Evolutionary conservation across 805 yeast genomes (phyloP).

Genomic region (Zygosaccharomyces kombuchaensis): DNA sequence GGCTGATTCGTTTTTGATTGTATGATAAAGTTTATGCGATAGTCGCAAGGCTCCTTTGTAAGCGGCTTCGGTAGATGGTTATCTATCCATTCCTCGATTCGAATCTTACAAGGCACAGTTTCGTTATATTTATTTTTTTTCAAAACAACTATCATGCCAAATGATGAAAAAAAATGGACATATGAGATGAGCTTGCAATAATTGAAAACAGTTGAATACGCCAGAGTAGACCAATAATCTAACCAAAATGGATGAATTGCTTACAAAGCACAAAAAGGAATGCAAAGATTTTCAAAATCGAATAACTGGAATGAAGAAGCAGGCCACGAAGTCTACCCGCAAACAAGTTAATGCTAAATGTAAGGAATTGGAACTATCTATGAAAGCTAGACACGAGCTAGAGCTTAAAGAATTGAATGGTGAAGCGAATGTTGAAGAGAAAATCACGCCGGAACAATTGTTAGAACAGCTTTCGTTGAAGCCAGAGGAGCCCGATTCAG

Average conservation of each 20-base stretch:
- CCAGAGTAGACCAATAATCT: too few relatives aligned
- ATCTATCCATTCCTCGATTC: neutral
- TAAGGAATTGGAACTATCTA: constrained; percentile 50
- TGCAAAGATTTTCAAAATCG: constrained; percentile 59
- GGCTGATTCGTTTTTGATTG: too few relatives aligned
- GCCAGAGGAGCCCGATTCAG: constrained; percentile 21
- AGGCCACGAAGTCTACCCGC: constrained; percentile 73
- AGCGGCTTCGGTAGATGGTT: neutral
- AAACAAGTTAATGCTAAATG: constrained; percentile 62
- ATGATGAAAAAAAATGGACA: neutral
- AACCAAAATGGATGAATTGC: constrained; percentile 22
- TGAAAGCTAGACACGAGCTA: constrained; percentile 49
- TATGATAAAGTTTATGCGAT: too few relatives aligned
- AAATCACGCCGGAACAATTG: constrained; percentile 60
- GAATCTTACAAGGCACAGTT: neutral
- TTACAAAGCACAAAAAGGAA: constrained; percentile 62
- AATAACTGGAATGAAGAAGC: constrained; percentile 74
- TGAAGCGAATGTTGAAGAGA: constrained; percentile 28
- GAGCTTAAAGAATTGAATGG: constrained; percentile 41
- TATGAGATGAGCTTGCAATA: too few relatives aligned
- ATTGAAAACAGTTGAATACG: neutral
- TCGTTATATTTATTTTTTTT: neutral
- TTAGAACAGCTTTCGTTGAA: constrained; percentile 54
- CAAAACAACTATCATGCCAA: neutral
- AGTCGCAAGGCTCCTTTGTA: neutral